Base-by-base conservation (phyloP, 805 yeast species). In the Debaryomyces hansenii region DNA sequence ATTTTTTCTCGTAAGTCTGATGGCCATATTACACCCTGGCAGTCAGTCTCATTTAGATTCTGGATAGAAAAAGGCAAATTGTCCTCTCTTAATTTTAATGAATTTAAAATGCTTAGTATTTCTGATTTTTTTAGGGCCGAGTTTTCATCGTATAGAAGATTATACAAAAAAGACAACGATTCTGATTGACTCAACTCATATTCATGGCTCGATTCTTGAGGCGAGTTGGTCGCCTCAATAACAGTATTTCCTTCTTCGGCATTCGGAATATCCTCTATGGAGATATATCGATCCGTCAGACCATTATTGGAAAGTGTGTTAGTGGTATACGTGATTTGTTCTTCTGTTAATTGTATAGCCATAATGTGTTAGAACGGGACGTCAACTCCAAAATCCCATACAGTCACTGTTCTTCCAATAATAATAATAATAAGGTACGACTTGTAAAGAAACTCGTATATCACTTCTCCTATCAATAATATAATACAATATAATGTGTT, bases 171-270 rank as follows among this genome's bases (percentile, higher is more conserved):
- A 1, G 72, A 65, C 32, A 70, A 55, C n/a, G 74, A 67, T 41
- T 72, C 75, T 1, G 74, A 69, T 50, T 63, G 73, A 54, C 58
- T 65, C 36, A 70, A 57, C 47, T 72, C 77, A 48, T 68, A 70
- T 36, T 69, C 72, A 41, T 63, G 51, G 15, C 39, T 29, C n/a
- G 40, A 18, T 11, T 12, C 28, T 29, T n/a, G 27, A 7, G 21
- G 36, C 20, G 9, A 15, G 12, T 12, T 8, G 12, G 12, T 31
- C 15, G 16, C 9, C n/a, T 6, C 14, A 20, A 9, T 24, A 32
- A n/a, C 7, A 8, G 37, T 15, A 20, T 20, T 15, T 32, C 38
- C 31, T 12, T 39, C 35, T n/a, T 27, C 29, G 20, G 9, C 29
- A 27, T 12, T 28, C 4, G 39, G 20, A 15, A 24, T 28, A 10